These are phyloP conservation scores for Raphanus hybrid DNA, from an alignment of 441 rosid species.

Conservation along the genomic window DNA sequence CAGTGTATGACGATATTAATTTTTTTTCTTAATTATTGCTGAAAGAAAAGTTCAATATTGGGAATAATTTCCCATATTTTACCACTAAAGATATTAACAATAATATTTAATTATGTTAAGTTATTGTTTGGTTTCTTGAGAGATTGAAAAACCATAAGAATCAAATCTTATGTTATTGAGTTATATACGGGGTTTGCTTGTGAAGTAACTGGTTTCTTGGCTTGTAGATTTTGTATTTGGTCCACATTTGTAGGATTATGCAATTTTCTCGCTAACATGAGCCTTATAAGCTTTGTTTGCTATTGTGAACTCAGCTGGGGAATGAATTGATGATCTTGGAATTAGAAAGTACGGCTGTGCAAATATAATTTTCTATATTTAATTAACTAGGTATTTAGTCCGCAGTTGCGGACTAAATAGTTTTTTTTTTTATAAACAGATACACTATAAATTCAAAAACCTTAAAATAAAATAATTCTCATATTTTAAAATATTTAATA, in stretches of 20 bases:
- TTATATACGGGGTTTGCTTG: constrained; percentile 25
- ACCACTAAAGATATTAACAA: constrained; percentile 3
- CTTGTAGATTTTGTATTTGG: constrained; percentile 38
- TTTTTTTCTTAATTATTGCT: not conserved
- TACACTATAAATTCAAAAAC: too few relatives aligned
- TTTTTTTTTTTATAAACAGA: too few relatives aligned
- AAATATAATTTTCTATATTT: too few relatives aligned
- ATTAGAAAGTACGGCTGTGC: too few relatives aligned
- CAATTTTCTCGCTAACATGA: constrained; percentile 27
- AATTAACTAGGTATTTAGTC: too few relatives aligned
- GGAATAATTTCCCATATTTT: not conserved
- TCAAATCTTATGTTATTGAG: constrained; percentile 22
- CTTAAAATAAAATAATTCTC: too few relatives aligned
- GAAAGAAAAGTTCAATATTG: not conserved
- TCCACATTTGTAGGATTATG: constrained; percentile 28
- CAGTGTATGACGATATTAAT: not conserved
- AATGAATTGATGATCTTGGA: not conserved
- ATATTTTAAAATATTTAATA: too few relatives aligned
- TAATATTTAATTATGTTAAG: not conserved
- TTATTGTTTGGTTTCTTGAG: constrained; percentile 24
- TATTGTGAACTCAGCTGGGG: constrained; percentile 19
- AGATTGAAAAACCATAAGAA: constrained; percentile 22
- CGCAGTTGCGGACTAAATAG: too few relatives aligned
- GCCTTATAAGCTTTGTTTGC: constrained; percentile 17
- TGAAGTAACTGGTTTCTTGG: constrained; percentile 34